Evolutionary conservation across 2,329 filamentous ascomycete species (phyloP), one percentile per base, ranked within the genome.

Genomic region (Microdochium trichocladiopsis): DNA sequence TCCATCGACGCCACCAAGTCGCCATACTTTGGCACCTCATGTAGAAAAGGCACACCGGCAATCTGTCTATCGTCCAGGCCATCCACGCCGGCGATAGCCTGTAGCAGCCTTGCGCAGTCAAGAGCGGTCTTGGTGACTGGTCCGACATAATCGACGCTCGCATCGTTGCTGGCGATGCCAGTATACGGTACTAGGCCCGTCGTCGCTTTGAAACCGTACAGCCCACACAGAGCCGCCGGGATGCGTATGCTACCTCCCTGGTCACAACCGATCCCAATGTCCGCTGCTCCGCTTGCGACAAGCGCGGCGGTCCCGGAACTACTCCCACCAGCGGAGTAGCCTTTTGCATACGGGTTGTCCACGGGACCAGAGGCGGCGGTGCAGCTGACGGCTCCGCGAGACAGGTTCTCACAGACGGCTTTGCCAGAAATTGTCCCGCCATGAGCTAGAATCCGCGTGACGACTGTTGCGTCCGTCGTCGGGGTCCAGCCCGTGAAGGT

Each of bases 261-360:
- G 47, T 69, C 67, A 43, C 63, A 62, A 6, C 67, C 67, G 25
- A 69, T 57, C 8, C 64, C 66, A 18, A 68, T 57, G 31, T 68
- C 65, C 5, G 63, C 65, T 8, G 57, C 58, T 2, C 61, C 63
- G 2, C 56, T 59, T 1, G 66, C 70, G 1, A 79, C 74, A 12
- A 79, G 63, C 4, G 69, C 69, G 6, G 63, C 71, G 14, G 65
- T 65, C 2, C 74, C 74, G 11, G 66, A 72, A 25, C 69, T 72
- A 53, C 71, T 74, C n/a, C 76, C 75, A n/a, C 75, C 74, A 36
- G 69, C 68, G 2, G 68, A 72, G 54, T 73, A 76, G 2, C 72
- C 73, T 22, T 62, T 55, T 0, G 70, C 73, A 52, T 69, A 71
- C 0, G 75, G 75, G 51, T 78, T 76, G 53, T 76, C 69, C 2